Conservation (phyloP, 2,329 filamentous ascomycete genomes). For the Aotearoamyces nothofagi region DNA sequence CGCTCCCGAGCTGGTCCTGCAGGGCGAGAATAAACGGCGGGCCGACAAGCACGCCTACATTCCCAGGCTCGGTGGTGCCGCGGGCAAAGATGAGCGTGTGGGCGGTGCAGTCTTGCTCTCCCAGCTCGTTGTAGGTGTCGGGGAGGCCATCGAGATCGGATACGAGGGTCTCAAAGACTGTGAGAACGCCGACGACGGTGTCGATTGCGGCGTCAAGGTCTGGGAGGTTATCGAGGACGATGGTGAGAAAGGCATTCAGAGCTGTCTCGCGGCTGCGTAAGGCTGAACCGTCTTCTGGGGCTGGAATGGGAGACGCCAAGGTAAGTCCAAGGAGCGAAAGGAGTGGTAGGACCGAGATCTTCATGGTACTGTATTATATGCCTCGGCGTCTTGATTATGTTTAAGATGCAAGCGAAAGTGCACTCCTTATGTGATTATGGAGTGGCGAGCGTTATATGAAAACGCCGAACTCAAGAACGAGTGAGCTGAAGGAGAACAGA, state of each 20-base stretch:
- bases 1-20: neutral
- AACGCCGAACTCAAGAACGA: no score
- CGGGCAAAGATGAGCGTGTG: conserved; percentile 2
- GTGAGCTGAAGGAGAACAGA: no score
- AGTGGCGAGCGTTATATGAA: no score
- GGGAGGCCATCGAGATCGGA: neutral
- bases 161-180: neutral
- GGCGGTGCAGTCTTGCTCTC: neutral
- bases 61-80: conserved; percentile 1
- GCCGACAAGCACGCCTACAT: conserved; percentile 1
- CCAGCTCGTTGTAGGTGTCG: neutral
- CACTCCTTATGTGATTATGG: no score
- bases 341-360: neutral
- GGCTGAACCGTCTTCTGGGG: no score
- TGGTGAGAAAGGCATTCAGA: neutral
- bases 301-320: neutral
- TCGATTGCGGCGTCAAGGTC: no score
- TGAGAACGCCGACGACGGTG: neutral
- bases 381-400: no score
- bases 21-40: neutral
- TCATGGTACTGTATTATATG: no score
- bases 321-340: neutral
- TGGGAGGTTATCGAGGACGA: neutral
- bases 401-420: no score
- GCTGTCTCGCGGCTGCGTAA: neutral